Evolutionary conservation across 805 yeast species (phyloP), one percentile per base, ranked within the genome.

Genomic region (Sungouiozyma intestinalis): DNA sequence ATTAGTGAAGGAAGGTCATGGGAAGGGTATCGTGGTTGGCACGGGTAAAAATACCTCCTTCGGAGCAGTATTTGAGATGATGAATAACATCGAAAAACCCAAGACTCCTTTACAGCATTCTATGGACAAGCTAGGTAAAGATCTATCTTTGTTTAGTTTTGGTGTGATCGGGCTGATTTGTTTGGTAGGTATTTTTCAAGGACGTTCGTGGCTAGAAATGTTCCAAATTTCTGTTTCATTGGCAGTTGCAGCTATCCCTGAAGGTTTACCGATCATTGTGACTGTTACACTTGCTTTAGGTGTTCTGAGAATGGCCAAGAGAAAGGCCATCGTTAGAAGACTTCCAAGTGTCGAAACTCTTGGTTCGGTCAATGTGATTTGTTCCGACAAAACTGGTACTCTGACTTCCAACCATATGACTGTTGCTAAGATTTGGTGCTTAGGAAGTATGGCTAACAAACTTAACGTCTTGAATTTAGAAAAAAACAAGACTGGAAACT

Each of bases 201-300:
- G 98, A 39, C 81, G 94, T 48, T 74, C 84, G 8, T 88, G 97
- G 96, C 72, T 92, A 44, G 97, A 92, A 48, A 92, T 94, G 97
- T 90, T 92, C 66, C 96, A 90, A 62, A 87, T 92, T 45, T 85
- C 96, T 1, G 99, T 92, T 8, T 87, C 97, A 1, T 71, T 92
- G 48, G 99, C 98, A 2, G 99, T 92, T 16, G 99, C 99, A 40
- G 98, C 98, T 3, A 92, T 92, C 53, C 99, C 99, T 4, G 99
- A 92, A 64, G 99, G 99, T 42, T 73, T 92, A 51, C 98, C 99
- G 0, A 92, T 92, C 54, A 92, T 92, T 60, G 98, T 92, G 34
- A 90, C 99, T 4, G 98, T 92, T 8, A 92, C 98, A 0, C 69
- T 92, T 48, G 99, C 98, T 0, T 69, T 92, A 17, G 98, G 98